Conservation (phyloP, 139 green algal species). For the Prasinococcaceae sp. region DNA sequence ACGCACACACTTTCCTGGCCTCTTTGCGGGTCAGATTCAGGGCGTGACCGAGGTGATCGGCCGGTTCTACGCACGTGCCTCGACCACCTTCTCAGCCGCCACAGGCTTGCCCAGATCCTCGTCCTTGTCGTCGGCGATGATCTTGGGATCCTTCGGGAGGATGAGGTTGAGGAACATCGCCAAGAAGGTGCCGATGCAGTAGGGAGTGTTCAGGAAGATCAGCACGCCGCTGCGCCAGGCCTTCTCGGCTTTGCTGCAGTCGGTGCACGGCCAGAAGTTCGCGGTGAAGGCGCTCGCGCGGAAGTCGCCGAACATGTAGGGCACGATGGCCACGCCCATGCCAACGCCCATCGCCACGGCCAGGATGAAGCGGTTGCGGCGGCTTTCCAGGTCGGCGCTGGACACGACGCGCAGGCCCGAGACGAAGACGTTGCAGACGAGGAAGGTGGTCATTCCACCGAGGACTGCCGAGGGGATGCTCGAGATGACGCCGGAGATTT, state of each 20-base stretch:
- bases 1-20: no score
- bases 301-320: conserved; percentile 15
- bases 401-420: conserved; percentile 17
- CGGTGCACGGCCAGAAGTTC: conserved; percentile 14
- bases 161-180: conserved; percentile 26
- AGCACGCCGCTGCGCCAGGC: conserved; percentile 20
- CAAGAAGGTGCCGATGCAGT: conserved; percentile 26
- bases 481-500: conserved; percentile 47
- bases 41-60: no score
- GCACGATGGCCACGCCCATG: conserved; percentile 23
- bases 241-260: conserved; percentile 4
- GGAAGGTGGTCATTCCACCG: conserved; percentile 47
- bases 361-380: conserved; percentile 28
- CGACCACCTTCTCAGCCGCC: not conserved
- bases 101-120: not conserved
- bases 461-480: conserved; percentile 63
- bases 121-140: conserved; percentile 7
- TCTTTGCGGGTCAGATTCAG: no score
- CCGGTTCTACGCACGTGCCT: no score
- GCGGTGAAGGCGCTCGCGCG: not conserved
- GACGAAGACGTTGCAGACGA: conserved; percentile 30
- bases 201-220: conserved; percentile 25
- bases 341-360: conserved; percentile 26
- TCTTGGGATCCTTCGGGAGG: conserved; percentile 14
- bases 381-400: conserved; percentile 7